These are phyloP conservation scores for Tagetes erecta DNA, from an alignment of 129 eudicot species.

Conservation along the genomic window DNA sequence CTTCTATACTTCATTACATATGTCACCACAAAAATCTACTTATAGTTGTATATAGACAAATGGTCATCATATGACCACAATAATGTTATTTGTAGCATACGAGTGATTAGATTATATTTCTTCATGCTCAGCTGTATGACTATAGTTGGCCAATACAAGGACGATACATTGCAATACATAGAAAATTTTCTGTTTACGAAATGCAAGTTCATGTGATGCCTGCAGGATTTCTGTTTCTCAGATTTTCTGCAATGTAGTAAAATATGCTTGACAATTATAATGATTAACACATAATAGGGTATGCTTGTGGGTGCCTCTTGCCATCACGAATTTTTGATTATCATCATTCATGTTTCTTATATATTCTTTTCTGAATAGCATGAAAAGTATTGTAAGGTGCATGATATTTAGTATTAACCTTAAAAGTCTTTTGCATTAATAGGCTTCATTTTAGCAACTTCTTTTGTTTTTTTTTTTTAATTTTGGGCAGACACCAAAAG, in stretches of 20 bases:
- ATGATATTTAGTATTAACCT: not conserved
- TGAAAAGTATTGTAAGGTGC: conserved; percentile 1
- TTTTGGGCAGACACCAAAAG: conserved; percentile 77
- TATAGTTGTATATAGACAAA: not conserved
- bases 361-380: not conserved
- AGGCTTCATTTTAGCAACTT: conserved; percentile 12
- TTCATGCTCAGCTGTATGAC: conserved; percentile 7
- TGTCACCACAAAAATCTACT: not conserved
- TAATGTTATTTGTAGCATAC: not conserved
- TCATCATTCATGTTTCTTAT: not conserved
- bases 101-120: not conserved
- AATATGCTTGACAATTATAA: conserved; percentile 15
- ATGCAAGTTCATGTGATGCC: conserved; percentile 1
- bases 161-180: conserved; percentile 11
- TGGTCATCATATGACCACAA: conserved; percentile 6
- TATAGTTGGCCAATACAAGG: conserved; percentile 10
- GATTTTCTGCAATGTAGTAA: conserved; percentile 17
- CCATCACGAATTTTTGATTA: not conserved
- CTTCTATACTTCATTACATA: not conserved
- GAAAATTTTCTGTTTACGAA: conserved; percentile 1
- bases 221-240: conserved; percentile 11
- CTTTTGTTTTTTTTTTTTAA: conserved; percentile 30
- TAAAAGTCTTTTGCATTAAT: conserved; percentile 21
- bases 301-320: conserved; percentile 7
- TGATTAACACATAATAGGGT: not conserved